Conservation (phyloP, 495 filamentous ascomycete genomes). For the Darksidea phi region DNA sequence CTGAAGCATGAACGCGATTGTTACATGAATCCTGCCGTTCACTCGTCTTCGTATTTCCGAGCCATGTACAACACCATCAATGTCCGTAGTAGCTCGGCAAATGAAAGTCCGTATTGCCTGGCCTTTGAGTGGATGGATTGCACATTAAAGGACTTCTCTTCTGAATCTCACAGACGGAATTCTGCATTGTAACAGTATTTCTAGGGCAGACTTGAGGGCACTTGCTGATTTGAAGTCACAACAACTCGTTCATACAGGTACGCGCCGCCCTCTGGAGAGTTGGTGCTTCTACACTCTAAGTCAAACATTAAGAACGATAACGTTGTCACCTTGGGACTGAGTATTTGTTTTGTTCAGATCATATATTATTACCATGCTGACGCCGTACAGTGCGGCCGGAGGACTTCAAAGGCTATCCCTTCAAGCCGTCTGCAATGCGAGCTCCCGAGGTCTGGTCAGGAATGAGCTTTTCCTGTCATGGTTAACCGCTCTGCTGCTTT, state of each 20-base stretch:
- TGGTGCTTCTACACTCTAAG: not conserved
- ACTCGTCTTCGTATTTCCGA: not conserved
- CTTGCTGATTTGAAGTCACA: not conserved
- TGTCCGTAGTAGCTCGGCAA: not conserved
- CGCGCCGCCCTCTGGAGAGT: not conserved
- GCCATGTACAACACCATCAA: not conserved
- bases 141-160: not conserved
- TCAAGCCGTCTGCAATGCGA: not conserved
- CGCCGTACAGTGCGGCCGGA: not conserved
- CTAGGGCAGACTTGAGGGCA: not conserved
- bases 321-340: not conserved
- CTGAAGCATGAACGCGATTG: not conserved
- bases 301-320: not conserved
- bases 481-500: not conserved
- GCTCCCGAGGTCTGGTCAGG: not conserved
- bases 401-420: not conserved
- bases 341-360: not conserved
- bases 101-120: slow-evolving; percentile 1
- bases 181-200: not conserved
- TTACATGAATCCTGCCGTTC: not conserved
- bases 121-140: not conserved
- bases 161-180: not conserved
- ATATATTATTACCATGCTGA: not conserved
- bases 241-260: not conserved
- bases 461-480: not conserved